Evolutionary conservation across 257 asterid genomes (phyloP).

Genomic region (Misopates orontium): DNA sequence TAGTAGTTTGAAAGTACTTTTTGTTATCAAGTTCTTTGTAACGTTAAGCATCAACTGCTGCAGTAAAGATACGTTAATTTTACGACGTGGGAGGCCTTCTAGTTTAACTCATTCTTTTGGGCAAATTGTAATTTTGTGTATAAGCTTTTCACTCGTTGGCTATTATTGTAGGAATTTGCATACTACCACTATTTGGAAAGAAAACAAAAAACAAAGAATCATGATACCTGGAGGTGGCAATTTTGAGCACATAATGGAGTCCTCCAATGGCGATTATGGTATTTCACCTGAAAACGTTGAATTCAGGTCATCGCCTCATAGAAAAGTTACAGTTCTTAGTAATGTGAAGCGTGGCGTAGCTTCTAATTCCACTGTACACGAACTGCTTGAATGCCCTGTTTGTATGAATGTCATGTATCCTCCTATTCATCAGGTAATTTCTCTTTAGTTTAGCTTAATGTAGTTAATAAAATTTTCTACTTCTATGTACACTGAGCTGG

Average conservation of each 20-base stretch:
- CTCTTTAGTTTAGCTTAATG: slow-evolving; percentile 14
- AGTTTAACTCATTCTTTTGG: no score
- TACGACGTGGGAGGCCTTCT: no score
- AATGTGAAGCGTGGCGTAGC: slow-evolving; percentile 46
- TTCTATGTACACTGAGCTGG: background rate
- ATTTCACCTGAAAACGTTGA: slow-evolving; percentile 52
- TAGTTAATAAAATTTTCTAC: slow-evolving; percentile 1
- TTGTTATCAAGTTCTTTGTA: background rate
- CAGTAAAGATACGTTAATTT: no score
- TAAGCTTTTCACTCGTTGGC: no score
- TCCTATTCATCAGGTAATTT: slow-evolving; percentile 76
- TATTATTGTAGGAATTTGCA: slow-evolving; percentile 5
- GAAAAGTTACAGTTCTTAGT: slow-evolving; percentile 27
- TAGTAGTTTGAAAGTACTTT: background rate
- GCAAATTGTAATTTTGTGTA: background rate
- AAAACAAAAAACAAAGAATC: no score
- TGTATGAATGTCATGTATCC: slow-evolving; percentile 72
- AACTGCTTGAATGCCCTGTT: slow-evolving; percentile 75
- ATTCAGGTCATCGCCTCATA: slow-evolving; percentile 42
- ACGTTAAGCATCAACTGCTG: background rate
- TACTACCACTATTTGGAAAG: no score
- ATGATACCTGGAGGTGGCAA: slow-evolving; percentile 64
- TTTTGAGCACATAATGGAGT: slow-evolving; percentile 45
- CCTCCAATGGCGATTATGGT: slow-evolving; percentile 42
- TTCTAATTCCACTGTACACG: slow-evolving; percentile 64